Base-by-base conservation (phyloP, 2,329 filamentous ascomycete genomes). In the Aquanectria penicillioides region DNA sequence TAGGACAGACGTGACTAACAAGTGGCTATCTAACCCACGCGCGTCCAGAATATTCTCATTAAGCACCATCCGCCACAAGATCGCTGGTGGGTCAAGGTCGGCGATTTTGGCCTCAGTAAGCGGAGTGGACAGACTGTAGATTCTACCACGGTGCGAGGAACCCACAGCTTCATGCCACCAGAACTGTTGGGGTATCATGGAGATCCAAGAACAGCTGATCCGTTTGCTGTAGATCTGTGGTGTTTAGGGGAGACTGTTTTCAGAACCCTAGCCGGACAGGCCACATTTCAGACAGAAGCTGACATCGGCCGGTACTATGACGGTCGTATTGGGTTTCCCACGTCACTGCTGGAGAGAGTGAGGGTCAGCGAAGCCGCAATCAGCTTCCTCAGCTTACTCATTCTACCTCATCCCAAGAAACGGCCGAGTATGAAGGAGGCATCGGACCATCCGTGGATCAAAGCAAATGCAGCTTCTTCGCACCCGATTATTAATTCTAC, bases 151-250 rank as follows among this genome's bases (percentile, higher is more conserved):
- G 26, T 25, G 1, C 25, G 26, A 12, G 48, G 48, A 10, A 51
- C 48, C 5, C 26, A 13, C 13, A 34, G 37, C 9, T 51, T 51
- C 13, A 41, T 41, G 37, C 48, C 48, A 5, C 48, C 48, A 10
- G 48, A 51, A 23, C 23, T 41, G 3, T 18, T 51, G 10, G 48
- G 48, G 2, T 51, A 28, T n/a, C 26, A 20, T 15, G 36, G 36
- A 25, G 20, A 41, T 18, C 20, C 26, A 5, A 51, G 36, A 41
- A 40, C 13, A 7, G 36, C 36, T 11, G 23, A 15, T n/a, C 37
- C 18, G 5, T 33, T 13, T n/a, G 18, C 36, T 15, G 46, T 37
- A 11, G 48, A 51, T 43, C 41, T 51, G n/a, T 51, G 48, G 48
- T 51, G 48, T 18, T 3, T 51, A 3, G 48, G 48, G 4, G 48